These are phyloP conservation scores for Beauveria australis DNA, from an alignment of 2,329 filamentous ascomycete genomes.

Conservation along the genomic window DNA sequence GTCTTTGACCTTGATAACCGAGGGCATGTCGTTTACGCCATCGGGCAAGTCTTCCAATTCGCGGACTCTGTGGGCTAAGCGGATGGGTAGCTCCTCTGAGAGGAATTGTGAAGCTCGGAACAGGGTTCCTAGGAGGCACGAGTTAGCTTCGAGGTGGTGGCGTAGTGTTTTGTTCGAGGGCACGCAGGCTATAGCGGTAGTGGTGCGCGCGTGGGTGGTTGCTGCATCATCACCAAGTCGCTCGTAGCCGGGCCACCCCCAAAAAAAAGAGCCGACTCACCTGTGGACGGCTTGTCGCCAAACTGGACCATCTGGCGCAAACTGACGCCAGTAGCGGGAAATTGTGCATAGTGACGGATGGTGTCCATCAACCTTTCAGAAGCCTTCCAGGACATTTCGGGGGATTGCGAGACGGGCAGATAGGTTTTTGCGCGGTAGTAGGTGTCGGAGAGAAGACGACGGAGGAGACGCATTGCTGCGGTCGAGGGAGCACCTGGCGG, in stretches of 20 bases:
- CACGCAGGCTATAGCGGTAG: not conserved
- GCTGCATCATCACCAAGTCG: slow-evolving; percentile 52
- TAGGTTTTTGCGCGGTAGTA: slow-evolving; percentile 9
- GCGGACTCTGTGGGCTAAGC: slow-evolving; percentile 90
- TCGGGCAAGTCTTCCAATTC: slow-evolving; percentile 89
- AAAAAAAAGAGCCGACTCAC: slow-evolving; percentile 38
- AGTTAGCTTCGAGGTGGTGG: not conserved
- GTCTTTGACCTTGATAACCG: slow-evolving; percentile 87
- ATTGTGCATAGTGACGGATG: slow-evolving; percentile 94
- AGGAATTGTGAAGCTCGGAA: slow-evolving; percentile 98
- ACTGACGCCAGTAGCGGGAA: slow-evolving; percentile 92
- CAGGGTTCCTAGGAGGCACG: slow-evolving; percentile 61
- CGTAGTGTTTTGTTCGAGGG: not conserved
- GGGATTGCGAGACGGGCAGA: slow-evolving; percentile 3
- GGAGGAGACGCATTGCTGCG: slow-evolving; percentile 9
- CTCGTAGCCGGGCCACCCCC: no score
- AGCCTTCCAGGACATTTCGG: slow-evolving; percentile 83
- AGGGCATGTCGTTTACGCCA: slow-evolving; percentile 96
- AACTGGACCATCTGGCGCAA: slow-evolving; percentile 99
- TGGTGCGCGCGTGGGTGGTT: not conserved
- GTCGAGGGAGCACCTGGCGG: slow-evolving; percentile 3
- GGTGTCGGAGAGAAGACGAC: slow-evolving; percentile 11
- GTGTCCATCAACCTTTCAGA: slow-evolving; percentile 88
- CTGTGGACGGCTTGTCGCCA: slow-evolving; percentile 84
- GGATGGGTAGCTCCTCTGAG: slow-evolving; percentile 94